A percentile compares a stretch with the other conserved stretches of the same genome.
phyloP scores from a whole-genome alignment of 768 basidiomycete species.

The Termitomyces sp. region DNA sequence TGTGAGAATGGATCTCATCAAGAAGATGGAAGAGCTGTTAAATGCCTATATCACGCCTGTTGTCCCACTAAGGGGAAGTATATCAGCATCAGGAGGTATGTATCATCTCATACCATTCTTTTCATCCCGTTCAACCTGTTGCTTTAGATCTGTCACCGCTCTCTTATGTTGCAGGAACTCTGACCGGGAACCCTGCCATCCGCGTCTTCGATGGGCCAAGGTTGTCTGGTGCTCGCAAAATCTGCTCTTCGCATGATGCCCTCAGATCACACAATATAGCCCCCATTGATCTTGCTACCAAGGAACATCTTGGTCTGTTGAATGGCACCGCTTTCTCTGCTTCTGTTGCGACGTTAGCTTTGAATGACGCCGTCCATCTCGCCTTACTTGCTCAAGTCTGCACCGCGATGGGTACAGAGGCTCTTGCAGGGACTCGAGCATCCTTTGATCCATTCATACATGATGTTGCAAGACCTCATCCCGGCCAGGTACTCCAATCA shows the following conservation, averaged over 20 bases:
- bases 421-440: conserved; percentile 65
- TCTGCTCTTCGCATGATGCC: conserved; percentile 52
- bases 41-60: conserved; percentile 69
- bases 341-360: conserved; percentile 67
- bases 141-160: conserved; percentile 66
- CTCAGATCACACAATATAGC: conserved; percentile 54
- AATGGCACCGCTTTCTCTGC: conserved; percentile 88
- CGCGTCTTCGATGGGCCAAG: conserved; percentile 58
- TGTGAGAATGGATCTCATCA: conserved; percentile 73
- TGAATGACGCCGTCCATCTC: conserved; percentile 67
- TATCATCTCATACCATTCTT: conserved; percentile 4
- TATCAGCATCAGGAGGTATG: conserved; percentile 78
- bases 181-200: conserved; percentile 78
- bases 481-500: conserved; percentile 53
- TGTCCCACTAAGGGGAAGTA: conserved; percentile 79
- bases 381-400: conserved; percentile 63
- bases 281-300: conserved; percentile 64
- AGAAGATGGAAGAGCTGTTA: conserved; percentile 73
- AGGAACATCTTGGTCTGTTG: conserved; percentile 76
- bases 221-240: conserved; percentile 42
- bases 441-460: conserved; percentile 81
- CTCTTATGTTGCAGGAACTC: conserved; percentile 76
- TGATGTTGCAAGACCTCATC: conserved; percentile 70
- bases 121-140: background rate
- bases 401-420: conserved; percentile 84